Evolutionary conservation across 1,284 basidiomycete species (phyloP).

Genomic region (Trametes sp.): DNA sequence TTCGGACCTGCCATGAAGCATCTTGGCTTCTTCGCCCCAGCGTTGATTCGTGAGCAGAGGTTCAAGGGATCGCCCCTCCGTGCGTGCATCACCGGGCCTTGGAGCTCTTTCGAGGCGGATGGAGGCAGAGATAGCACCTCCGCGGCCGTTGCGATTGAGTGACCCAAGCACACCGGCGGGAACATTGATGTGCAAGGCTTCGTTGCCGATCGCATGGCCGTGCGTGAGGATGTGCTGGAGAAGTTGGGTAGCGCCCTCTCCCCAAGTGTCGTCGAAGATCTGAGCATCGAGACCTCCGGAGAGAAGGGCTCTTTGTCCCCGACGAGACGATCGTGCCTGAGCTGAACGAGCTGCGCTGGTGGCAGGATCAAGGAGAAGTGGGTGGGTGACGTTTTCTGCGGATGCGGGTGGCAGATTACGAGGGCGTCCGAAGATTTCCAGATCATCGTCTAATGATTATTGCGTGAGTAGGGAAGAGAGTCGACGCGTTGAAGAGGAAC

Average conservation of each 20-base stretch:
- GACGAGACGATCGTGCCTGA: constrained; percentile 60
- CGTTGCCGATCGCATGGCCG: constrained; percentile 59
- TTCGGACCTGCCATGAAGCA: constrained; percentile 79
- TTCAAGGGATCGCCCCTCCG: constrained; percentile 68
- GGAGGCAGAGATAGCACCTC: constrained; percentile 57
- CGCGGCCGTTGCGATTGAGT: constrained; percentile 57
- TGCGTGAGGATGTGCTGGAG: constrained; percentile 82
- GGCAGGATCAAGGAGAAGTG: constrained; percentile 76
- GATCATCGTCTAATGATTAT: constrained; percentile 51
- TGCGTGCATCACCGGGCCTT: constrained; percentile 54
- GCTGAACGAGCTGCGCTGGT: constrained; percentile 53
- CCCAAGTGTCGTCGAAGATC: constrained; percentile 85
- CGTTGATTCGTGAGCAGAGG: constrained; percentile 87
- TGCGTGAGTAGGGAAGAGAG: not conserved
- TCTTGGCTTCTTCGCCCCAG: constrained; percentile 91
- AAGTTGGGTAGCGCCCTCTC: constrained; percentile 82
- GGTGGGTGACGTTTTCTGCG: constrained; percentile 80
- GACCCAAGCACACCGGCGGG: constrained; percentile 66
- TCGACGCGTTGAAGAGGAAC: constrained; percentile 25
- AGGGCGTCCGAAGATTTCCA: constrained; percentile 69
- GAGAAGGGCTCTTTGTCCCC: constrained; percentile 59
- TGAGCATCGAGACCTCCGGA: constrained; percentile 68
- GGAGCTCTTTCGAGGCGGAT: constrained; percentile 67
- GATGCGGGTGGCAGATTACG: constrained; percentile 57
- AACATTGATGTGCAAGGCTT: constrained; percentile 75